Evolutionary conservation across 305 asterid species (phyloP).

Genomic region (Fraxinus latifolia): DNA sequence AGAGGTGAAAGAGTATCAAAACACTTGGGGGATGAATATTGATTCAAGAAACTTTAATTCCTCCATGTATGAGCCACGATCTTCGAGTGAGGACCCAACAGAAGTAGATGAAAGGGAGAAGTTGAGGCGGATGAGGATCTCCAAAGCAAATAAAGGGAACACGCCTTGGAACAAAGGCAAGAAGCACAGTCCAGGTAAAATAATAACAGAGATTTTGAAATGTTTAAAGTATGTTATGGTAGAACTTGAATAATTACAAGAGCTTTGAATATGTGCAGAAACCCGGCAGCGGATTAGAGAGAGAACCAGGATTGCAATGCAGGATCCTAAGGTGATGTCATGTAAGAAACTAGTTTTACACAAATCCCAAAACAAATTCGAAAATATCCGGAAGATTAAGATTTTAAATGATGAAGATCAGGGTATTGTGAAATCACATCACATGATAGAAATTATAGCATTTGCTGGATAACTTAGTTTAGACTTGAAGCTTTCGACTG

Average conservation of each 20-base stretch:
- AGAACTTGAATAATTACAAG: not conserved
- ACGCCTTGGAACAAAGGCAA: conserved; percentile 92
- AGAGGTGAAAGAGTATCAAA: conserved; percentile 30
- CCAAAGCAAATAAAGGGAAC: conserved; percentile 86
- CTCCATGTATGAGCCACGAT: conserved; percentile 28
- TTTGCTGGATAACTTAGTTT: not conserved
- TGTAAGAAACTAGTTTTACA: conserved; percentile 47
- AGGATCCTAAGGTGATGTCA: conserved; percentile 99
- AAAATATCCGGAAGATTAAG: not conserved
- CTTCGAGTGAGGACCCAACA: conserved; percentile 44
- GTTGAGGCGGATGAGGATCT: conserved; percentile 87
- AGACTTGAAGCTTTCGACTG: not conserved
- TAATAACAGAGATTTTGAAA: not conserved
- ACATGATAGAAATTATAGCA: not conserved
- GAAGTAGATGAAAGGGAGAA: conserved; percentile 59
- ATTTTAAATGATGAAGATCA: not conserved
- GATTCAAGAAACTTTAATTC: conserved; percentile 36
- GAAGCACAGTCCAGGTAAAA: conserved; percentile 85
- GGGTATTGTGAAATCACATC: not conserved
- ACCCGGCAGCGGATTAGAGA: conserved; percentile 73
- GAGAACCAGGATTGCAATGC: conserved; percentile 91
- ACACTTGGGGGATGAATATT: conserved; percentile 35
- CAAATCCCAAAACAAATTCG: not conserved
- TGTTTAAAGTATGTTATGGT: not conserved
- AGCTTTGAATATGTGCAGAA: conserved; percentile 50